These are phyloP conservation scores for Firmiana major DNA, from an alignment of 345 rosid species.

Conservation along the genomic window DNA sequence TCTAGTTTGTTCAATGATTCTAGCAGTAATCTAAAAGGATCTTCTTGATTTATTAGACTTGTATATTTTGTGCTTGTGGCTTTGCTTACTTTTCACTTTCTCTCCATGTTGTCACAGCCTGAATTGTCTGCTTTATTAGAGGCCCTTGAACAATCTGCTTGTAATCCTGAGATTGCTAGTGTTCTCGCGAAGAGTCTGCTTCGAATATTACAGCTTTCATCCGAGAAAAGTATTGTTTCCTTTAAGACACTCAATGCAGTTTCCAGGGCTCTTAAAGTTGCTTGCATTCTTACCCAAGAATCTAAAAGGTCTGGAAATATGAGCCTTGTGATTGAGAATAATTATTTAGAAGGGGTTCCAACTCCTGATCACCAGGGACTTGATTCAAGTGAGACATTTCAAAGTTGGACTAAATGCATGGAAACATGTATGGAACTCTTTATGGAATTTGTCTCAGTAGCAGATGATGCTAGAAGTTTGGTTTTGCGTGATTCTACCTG, in stretches of 20 bases:
- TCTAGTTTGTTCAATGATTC: background rate
- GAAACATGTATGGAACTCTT: conserved; percentile 59
- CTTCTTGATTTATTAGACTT: conserved; percentile 11
- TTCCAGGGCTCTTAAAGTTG: conserved; percentile 73
- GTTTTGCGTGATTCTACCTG: conserved; percentile 57
- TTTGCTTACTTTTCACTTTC: background rate
- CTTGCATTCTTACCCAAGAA: conserved; percentile 69
- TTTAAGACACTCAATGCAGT: conserved; percentile 67
- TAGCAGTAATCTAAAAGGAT: background rate
- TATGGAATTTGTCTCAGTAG: conserved; percentile 48
- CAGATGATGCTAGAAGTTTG: conserved; percentile 55
- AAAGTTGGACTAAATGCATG: conserved; percentile 56
- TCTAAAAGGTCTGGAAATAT: conserved; percentile 35
- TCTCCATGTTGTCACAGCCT: conserved; percentile 53
- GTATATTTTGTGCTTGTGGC: background rate
- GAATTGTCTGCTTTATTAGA: conserved; percentile 72
- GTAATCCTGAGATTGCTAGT: conserved; percentile 55
- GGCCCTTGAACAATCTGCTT: conserved; percentile 83
- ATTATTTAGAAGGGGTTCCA: conserved; percentile 22
- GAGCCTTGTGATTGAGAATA: conserved; percentile 28
- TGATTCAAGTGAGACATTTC: conserved; percentile 31
- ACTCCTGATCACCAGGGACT: conserved; percentile 28
- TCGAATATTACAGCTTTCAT: conserved; percentile 57
- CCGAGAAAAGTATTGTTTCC: conserved; percentile 63
- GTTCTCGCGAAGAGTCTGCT: conserved; percentile 67